Base-by-base conservation (phyloP, 495 filamentous ascomycete species). In the Hypoxylon cercidicola region DNA sequence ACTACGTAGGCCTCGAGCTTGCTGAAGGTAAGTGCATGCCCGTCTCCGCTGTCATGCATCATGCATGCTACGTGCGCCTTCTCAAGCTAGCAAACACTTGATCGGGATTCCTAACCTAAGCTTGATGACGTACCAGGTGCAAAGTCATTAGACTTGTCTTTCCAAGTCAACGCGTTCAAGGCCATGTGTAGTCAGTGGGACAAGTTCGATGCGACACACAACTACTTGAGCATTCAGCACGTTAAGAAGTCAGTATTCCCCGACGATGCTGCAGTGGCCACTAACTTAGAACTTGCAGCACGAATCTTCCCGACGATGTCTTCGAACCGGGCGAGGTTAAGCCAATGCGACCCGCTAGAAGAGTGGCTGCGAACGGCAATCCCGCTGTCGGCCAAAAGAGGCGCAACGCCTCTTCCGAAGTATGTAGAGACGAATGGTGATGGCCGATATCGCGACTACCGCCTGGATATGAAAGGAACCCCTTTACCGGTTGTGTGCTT, bases 231-330 rank as follows among this genome's bases (percentile, higher is more conserved):
- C 7, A 84, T 96, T 44, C 86, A 87, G 28, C 89, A 93, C 75
- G 86, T 90, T 50, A 85, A 89, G 75, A 96, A 88, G 91, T 92
- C 78, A 77, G 88, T 61, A 47, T 13, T 19, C 34, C 3, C n/a
- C 7, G 15, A 43, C 8, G 7, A 25, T 19, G 7, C 7, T 40
- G 30, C 18, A 21, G 30, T 11, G 15, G 72, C 70, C 58, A 68
- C 70, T 67, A 32, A 68, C 53, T 62, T 53, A 7, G 64, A 53
- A 50, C 41, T 34, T 16, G 5, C 53, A 96, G 93, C 73, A 91
- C 88, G 69, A 90, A 92, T 71, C 81, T 99, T 16, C 96, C 95
- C 16, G 87, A 89, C 51, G 93, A 99, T 74, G 88, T 98, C 0
- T 99, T 99, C 74, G 83, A 88, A 58, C 77, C 87, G 4, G 93